Base-by-base conservation (phyloP, 169 alveolate species). In the Plasmodium inui region DNA sequence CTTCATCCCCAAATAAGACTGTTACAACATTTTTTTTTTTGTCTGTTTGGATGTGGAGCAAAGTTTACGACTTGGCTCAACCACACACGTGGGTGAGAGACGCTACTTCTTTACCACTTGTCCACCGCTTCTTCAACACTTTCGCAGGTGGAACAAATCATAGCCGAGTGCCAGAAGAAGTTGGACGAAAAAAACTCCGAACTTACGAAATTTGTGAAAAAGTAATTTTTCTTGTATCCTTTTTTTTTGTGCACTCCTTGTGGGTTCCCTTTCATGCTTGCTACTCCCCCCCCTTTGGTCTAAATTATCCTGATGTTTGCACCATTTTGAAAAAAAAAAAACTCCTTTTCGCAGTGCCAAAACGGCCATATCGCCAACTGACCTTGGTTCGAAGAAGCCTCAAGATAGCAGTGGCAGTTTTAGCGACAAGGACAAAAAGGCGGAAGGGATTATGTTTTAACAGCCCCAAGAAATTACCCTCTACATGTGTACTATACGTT, bases 101-200 rank as follows among this genome's bases (percentile, higher is more conserved):
- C 61, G 26, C 22, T 19, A 79, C 55, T 32, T 79, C 61, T 79
- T 41, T 79, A 5, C 84, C 41, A 79, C 32, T 5, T 82, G 1
- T 82, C 76, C 70, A 32, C 3, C 53, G 50, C 39, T 7, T 50
- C 61, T 3, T 50, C 9, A 44, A 61, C 46, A 50, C 19, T 26
- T 34, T 74, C 41, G 67, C 85, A 86, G 93, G 93, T 86, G 12
- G 93, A 86, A 74, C 93, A 86, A 76, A 74, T 86, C 30, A 86
- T 86, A 86, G 81, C 82, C 12, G 93, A 86, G 67, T 86, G 93
- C 81, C 93, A 86, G 70, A 86, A 86, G 39, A 74, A 86, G 70
- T 78, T 86, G 70, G 93, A 86, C 93, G 86, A 86, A 76, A 86
- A 86, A 39, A 86, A 86, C 46, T 74, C 41, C 44, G 93, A 86